A percentile compares a stretch with the other conserved stretches of the same genome.
phyloP scores from a whole-genome alignment of 768 basidiomycete genomes.

The Boletus bicolor region DNA sequence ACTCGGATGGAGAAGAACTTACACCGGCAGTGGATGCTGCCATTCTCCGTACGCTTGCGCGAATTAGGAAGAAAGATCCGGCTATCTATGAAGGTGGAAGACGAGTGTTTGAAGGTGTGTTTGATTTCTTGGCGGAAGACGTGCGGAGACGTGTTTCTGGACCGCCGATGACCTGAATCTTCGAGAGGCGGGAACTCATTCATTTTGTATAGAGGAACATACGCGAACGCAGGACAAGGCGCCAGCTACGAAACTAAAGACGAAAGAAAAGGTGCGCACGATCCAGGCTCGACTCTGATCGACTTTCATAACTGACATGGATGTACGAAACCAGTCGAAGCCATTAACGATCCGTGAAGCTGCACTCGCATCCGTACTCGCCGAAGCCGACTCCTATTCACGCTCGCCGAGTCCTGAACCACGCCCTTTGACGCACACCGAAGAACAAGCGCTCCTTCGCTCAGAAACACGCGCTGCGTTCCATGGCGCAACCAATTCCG shows the following conservation, averaged over 20 bases:
- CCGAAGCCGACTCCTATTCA: slow-evolving; percentile 42
- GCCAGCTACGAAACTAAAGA: slow-evolving; percentile 24
- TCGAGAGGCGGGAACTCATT: background rate
- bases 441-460: slow-evolving; percentile 74
- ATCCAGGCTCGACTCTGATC: background rate
- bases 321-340: slow-evolving; percentile 46
- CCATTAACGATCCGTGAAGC: slow-evolving; percentile 75
- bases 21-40: slow-evolving; percentile 93
- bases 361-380: slow-evolving; percentile 60
- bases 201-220: slow-evolving; percentile 57
- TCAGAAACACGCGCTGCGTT: slow-evolving; percentile 86
- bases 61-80: slow-evolving; percentile 80
- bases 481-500: slow-evolving; percentile 39
- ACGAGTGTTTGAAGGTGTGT: slow-evolving; percentile 76
- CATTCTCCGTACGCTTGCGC: slow-evolving; percentile 84
- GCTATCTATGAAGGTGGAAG: slow-evolving; percentile 73
- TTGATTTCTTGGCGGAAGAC: background rate
- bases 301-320: background rate
- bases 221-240: slow-evolving; percentile 36
- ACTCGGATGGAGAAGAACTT: slow-evolving; percentile 92
- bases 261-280: slow-evolving; percentile 50
- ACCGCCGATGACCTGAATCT: background rate
- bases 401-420: slow-evolving; percentile 58
- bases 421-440: slow-evolving; percentile 59
- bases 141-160: background rate